Evolutionary conservation across 305 asterid genomes (phyloP).

Genomic region (Solanum hybrid): DNA sequence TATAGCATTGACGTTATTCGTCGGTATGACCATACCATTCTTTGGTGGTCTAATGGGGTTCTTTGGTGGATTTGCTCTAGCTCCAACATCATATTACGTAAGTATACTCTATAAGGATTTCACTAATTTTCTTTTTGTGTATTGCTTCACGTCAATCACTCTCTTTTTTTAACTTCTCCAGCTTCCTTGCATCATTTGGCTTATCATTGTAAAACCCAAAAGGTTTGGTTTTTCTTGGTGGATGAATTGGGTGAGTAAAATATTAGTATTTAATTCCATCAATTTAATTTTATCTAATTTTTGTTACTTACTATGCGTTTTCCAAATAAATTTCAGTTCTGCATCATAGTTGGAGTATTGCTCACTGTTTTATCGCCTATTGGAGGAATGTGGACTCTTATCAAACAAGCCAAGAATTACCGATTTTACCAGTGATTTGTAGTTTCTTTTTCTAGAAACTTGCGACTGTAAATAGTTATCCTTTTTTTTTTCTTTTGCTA

Average conservation of each 20-base stretch:
- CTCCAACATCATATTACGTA: slow-evolving; percentile 53
- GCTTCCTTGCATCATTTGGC: slow-evolving; percentile 68
- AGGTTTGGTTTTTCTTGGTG: slow-evolving; percentile 41
- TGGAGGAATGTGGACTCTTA: slow-evolving; percentile 65
- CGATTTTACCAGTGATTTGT: slow-evolving; percentile 31
- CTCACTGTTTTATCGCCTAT: slow-evolving; percentile 54
- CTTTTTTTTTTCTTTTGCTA: neutral
- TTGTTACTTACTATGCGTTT: neutral
- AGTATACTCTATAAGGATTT: slow-evolving; percentile 11
- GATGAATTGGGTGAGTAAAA: slow-evolving; percentile 31
- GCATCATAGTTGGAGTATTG: slow-evolving; percentile 39
- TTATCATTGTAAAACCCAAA: slow-evolving; percentile 31
- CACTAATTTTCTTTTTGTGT: too few species aligned
- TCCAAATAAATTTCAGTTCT: slow-evolving; percentile 28
- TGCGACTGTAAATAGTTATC: neutral
- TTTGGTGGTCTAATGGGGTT: slow-evolving; percentile 62
- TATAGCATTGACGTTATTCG: slow-evolving; percentile 32
- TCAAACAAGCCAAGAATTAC: slow-evolving; percentile 40
- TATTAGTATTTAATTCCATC: neutral
- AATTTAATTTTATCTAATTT: neutral
- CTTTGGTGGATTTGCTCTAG: slow-evolving; percentile 63
- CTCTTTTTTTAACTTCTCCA: neutral
- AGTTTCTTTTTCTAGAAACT: neutral
- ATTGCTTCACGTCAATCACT: neutral
- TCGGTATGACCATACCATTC: slow-evolving; percentile 52